Conservation (phyloP, 2,329 filamentous ascomycete genomes). For the Penicillium olsonii region DNA sequence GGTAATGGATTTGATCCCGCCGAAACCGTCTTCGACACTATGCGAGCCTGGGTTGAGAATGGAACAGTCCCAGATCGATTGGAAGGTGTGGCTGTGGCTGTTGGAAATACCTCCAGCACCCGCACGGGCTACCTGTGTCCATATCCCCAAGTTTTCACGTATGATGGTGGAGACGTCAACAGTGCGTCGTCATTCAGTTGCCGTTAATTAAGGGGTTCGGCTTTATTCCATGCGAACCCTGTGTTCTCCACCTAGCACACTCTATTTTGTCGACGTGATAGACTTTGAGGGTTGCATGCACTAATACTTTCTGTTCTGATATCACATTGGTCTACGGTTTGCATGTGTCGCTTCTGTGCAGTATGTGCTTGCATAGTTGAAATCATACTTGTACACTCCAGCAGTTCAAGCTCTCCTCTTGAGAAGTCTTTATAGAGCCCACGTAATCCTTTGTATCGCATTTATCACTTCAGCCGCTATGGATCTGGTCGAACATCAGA, state of each 20-base stretch:
- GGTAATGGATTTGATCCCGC: constrained; percentile 7
- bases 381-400: too few species aligned
- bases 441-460: not conserved
- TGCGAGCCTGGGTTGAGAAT: constrained; percentile 12
- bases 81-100: constrained; percentile 3
- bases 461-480: not conserved
- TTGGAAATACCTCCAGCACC: not conserved
- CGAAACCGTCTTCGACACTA: constrained; percentile 1
- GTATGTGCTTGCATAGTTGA: too few species aligned
- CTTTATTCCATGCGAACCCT: not conserved
- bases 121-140: constrained; percentile 7
- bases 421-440: not conserved
- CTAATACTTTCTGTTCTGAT: too few species aligned
- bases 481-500: not conserved
- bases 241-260: not conserved
- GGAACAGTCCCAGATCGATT: constrained; percentile 6
- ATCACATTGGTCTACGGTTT: too few species aligned
- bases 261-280: not conserved
- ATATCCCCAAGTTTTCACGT: constrained; percentile 7
- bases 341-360: too few species aligned
- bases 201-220: not conserved
- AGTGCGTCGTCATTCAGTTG: constrained; percentile 5
- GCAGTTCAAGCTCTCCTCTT: too few species aligned
- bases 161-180: constrained; percentile 1
- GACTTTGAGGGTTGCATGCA: not conserved